Evolutionary conservation across 805 yeast species (phyloP), one percentile per base, ranked within the genome.

Genomic region (Metschnikowia kofuensis): DNA sequence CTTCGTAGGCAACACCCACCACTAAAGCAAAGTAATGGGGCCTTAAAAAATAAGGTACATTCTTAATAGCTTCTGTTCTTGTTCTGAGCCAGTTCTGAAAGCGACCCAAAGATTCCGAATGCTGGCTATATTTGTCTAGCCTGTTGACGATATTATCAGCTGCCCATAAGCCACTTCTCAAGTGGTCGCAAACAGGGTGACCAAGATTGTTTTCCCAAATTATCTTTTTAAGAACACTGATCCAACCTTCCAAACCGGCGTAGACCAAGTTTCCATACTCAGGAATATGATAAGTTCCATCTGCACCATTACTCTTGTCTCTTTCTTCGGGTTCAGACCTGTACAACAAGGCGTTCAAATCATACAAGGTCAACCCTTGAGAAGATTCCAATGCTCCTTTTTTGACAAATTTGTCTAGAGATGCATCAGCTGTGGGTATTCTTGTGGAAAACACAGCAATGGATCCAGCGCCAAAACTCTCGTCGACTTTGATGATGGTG

Each of bases 171-270:
- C 98, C 98, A 14, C 77, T 74, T 57, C 98, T 76, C 52, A 92
- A 71, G 64, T 92, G 94, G 42, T 82, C 79, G 52, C 94, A 83
- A 27, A 91, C 54, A 0, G 97, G 91, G 61, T 89, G 96, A 0
- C 91, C 94, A 28, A 92, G 74, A 56, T 91, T 83, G 61, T 92
- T 92, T 37, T 72, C 68, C 62, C 75, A 72, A 26, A 90, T 83
- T 2, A 89, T 78, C 29, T 72, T 64, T 48, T 80, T 76, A 55
- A 92, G 66, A 1, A 83, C 84, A 0, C 89, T 74, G 40, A 83
- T 79, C 96, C 96, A 92, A 1, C 99, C 98, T 65, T 89, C 95
- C 21, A 94, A 70, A 10, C 99, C 99, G 37, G 96, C 91, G 66
- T 89, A 92, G 0, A 83, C 85, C 40, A 91, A 70, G 13, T 72